Base-by-base conservation (phyloP, 2,329 filamentous ascomycete species). In the Elsinoe arachidis region DNA sequence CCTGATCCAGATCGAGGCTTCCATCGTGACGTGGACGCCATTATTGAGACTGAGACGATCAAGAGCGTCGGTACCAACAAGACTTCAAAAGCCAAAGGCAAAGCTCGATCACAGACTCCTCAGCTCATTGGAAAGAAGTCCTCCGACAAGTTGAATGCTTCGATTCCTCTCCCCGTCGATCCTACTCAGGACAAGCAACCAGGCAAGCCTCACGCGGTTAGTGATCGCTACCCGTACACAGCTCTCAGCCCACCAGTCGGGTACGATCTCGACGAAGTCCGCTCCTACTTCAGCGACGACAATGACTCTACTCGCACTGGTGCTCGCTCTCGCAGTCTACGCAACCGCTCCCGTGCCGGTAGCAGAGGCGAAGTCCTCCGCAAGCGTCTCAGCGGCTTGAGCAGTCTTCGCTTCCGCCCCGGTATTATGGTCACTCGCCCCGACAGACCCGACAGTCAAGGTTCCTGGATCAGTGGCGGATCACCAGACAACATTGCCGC, bases 191-290 rank as follows among this genome's bases (percentile, higher is more conserved):
- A 35, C 30, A 35, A 34, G 10, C 14, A 39, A 46, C 11, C 49
- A 38, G 7, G 10, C 17, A 35, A 37, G 11, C 46, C 58, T 3
- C 35, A 56, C 7, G 19, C 59, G 15, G 43, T 59, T 33, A 43
- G 76, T 39, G 76, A 78, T 58, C 73, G 76, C 23, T 78, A 78
- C 62, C 76, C 76, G 23, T 76, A 73, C 9, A 74, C 73, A 54
- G 71, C 71, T 47, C 66, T 77, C 33, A 72, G 69, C 15, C 72
- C 75, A 43, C 76, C 76, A 10, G 66, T 68, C 33, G 65, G 66
- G 57, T 64, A 70, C 57, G 69, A 73, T 54, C 63, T 75, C 19
- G 71, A 73, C 56, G 72, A 74, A 60, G 68, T 72, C 15, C 68
- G 70, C 35, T 73, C 70, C 55, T 74, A 72, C 67, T 74, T 74